Base-by-base conservation (phyloP, 2,329 filamentous ascomycete species). In the Grosmannia serpens region DNA sequence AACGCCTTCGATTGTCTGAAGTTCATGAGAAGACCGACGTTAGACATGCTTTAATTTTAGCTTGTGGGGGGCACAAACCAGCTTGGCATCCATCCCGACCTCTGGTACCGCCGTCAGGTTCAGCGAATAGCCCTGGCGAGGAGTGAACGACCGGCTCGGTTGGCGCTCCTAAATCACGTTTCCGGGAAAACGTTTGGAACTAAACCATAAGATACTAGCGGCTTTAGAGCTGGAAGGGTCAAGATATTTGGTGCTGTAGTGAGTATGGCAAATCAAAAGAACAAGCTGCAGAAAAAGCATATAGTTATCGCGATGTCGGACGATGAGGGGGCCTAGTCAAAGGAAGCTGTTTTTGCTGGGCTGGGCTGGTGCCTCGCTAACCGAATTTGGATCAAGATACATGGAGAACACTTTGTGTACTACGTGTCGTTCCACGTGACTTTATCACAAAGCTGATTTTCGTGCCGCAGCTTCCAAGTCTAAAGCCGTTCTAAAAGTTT, bases 1-100 rank as follows among this genome's bases (percentile, higher is more conserved):
- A 59, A 86, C 82, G 68, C 81, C 73, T 62, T 88, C 81, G 65
- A 77, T 68, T 59, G 77, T 70, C 77, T 79, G 58, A 22, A 10
- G n/a, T 22, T 1, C 8, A 46, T 9, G 20, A 7, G 8, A 24
- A n/a, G 6, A 4, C 29, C 35, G 8, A 3, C 9, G 53, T 29
- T 10, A 46, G 35, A 8, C 5, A 35, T n/a, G 50, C 20, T 13
- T 6, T 1, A 35, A 53, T 8, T 29, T 1, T 8, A 35, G 50
- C 29, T 33, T 35, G 17, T n/a, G 29, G 26, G 27, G 27, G 9
- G 6, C 31, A 55, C 35, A 17, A 22, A 58, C 46, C 46, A 56
- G 47, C 38, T 35, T 56, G 54, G 24, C 22, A 22, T 56, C 54
- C 54, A 56, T 56, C 38, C 54, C 54, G 54, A 29, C 24, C 26